Percentiles rank a stretch among this genome's conserved stretches.
Evolutionary conservation across 2,329 filamentous ascomycete genomes (phyloP).

Genomic region (Metarhizium album): DNA sequence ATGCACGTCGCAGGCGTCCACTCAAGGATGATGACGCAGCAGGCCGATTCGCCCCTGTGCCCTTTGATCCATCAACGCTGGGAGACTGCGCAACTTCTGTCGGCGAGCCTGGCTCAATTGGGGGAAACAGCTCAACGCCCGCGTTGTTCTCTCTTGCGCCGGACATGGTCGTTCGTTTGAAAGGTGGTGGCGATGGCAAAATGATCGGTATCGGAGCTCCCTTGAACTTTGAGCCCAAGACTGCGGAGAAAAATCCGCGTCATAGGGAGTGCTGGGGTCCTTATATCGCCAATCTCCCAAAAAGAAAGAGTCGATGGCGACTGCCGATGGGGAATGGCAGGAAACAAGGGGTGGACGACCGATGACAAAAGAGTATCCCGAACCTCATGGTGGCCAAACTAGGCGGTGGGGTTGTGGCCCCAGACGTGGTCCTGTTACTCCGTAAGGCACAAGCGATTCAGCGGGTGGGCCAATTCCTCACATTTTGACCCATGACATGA

Average conservation of each 20-base stretch:
- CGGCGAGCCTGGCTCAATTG: conserved; percentile 10
- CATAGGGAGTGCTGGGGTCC: neutral
- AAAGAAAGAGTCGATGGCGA: too few relatives aligned
- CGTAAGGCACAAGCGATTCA: too few relatives aligned
- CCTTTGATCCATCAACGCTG: conserved; percentile 2
- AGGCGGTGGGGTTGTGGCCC: too few relatives aligned
- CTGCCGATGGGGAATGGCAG: too few relatives aligned
- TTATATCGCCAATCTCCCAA: too few relatives aligned
- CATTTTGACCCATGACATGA: too few relatives aligned
- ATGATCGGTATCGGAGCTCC: neutral
- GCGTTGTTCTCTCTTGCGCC: conserved; percentile 1
- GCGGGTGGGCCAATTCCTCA: too few relatives aligned
- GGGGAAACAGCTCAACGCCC: conserved; percentile 17
- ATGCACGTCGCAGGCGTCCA: conserved; percentile 21
- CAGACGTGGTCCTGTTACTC: too few relatives aligned
- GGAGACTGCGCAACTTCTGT: neutral
- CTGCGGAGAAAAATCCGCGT: neutral
- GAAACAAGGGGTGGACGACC: too few relatives aligned
- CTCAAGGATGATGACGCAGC: conserved; percentile 22
- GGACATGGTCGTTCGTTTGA: conserved; percentile 1
- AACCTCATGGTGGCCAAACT: too few relatives aligned
- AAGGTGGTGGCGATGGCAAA: neutral
- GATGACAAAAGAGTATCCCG: too few relatives aligned
- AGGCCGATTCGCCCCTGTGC: conserved; percentile 13
- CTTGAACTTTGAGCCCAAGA: neutral